These are phyloP conservation scores for Circinella umbellata DNA, from an alignment of 371 early-diverging fungal genomes.

Conservation along the genomic window DNA sequence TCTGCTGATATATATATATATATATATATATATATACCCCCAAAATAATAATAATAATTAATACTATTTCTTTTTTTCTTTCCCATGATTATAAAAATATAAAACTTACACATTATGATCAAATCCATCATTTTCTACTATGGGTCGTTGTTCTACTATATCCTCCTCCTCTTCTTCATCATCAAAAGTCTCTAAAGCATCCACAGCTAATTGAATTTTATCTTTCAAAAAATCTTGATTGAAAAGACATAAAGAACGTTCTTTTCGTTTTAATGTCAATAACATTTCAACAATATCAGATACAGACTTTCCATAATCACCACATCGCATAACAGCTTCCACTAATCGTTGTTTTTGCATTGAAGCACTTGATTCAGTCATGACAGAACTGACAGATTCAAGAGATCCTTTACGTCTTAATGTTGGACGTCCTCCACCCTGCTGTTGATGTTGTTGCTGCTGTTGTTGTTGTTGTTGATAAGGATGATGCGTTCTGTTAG, in stretches of 20 bases:
- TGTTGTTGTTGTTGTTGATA: constrained; percentile 13
- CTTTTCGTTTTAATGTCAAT: constrained; percentile 51
- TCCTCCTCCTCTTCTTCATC: constrained; percentile 34
- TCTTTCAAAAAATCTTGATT: constrained; percentile 51
- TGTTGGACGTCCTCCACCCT: constrained; percentile 28
- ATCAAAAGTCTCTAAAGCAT: constrained; percentile 45
- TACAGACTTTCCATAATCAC: constrained; percentile 36
- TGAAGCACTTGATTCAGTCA: constrained; percentile 49
- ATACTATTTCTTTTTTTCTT: too few species aligned
- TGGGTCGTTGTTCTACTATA: neutral
- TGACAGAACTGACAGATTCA: constrained; percentile 45
- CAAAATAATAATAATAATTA: too few species aligned
- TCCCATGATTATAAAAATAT: neutral
- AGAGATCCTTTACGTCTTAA: constrained; percentile 47
- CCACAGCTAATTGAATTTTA: constrained; percentile 47
- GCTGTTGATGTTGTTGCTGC: neutral
- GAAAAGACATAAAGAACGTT: constrained; percentile 53
- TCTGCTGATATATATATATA: neutral
- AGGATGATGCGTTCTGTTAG: constrained; percentile 20
- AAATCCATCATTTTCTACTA: constrained; percentile 1
- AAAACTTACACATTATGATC: constrained; percentile 14
- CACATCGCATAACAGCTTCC: constrained; percentile 44
- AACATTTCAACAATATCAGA: constrained; percentile 58
- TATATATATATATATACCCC: neutral
- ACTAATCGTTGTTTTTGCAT: constrained; percentile 45